phyloP scores from a whole-genome alignment of 2,329 filamentous ascomycete genomes.

The Penicillium verrucosum region DNA sequence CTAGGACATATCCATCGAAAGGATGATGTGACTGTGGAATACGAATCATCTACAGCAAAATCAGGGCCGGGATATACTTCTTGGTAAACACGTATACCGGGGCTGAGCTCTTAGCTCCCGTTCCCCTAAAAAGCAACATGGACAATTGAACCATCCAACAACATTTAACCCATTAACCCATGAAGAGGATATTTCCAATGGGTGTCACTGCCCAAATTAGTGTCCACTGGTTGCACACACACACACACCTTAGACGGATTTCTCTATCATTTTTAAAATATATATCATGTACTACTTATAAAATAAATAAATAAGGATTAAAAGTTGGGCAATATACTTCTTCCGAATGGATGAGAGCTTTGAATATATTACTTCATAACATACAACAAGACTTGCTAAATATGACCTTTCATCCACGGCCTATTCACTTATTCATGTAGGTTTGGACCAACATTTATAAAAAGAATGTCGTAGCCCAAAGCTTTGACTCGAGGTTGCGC shows the following conservation, averaged over 20 bases:
- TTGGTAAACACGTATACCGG: background rate
- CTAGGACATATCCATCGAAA: slow-evolving; percentile 13
- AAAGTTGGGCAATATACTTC: background rate
- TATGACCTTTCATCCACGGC: no score
- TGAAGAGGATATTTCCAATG: background rate
- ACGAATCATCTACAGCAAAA: slow-evolving; percentile 1
- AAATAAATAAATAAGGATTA: no score
- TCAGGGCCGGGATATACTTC: background rate
- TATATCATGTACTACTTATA: background rate
- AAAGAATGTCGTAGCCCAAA: no score
- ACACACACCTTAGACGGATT: background rate
- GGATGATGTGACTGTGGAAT: slow-evolving; percentile 17
- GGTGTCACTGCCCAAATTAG: background rate
- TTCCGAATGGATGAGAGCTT: background rate
- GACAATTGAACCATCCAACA: background rate
- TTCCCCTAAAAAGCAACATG: background rate
- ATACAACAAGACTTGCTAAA: background rate
- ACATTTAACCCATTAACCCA: background rate
- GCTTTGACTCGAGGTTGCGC: background rate
- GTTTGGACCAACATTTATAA: no score
- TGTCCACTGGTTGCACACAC: background rate
- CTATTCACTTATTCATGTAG: background rate
- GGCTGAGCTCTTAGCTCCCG: background rate
- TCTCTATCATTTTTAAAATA: background rate
- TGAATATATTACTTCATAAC: background rate